Evolutionary conservation across 768 basidiomycete genomes (phyloP), one percentile per base, ranked within the genome.

Genomic region (Bullera alba): DNA sequence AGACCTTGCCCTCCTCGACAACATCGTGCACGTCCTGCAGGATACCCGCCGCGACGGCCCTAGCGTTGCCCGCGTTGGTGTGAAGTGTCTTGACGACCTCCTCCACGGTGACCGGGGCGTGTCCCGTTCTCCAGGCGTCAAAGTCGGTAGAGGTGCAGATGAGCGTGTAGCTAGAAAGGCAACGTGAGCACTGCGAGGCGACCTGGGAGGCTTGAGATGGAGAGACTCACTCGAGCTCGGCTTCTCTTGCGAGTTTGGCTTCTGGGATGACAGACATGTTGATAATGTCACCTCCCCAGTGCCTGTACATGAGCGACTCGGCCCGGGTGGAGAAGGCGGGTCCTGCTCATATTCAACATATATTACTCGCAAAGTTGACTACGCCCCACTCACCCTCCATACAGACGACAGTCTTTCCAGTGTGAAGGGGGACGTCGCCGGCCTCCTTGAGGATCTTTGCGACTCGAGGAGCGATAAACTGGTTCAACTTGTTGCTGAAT

Each of bases 191-290:
- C 16, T 19, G 39, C 10, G 28, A 46, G 15, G 26, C 5, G 10
- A 34, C 14, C 6, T 5, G 27, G 41, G 22, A 32, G 34, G 22
- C 2, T 3, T 27, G 48, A 39, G 10, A 14, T 7, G 21, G 10
- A 44, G 22, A 44, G 25, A 73, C 79, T 45, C 51, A 91, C 90
- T 84, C 84, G 12, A 99, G 73, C 74, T 99, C 93, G 1, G 90
- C 91, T 76, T 99, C 92, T 14, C 92, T 77, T 2, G 93, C 93
- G 35, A 96, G 78, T 76, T 97, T 97, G n/a, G 92, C 83, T 75
- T 99, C 93, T 1, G 95, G 95, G 23, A 96, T 76, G 34, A 87
- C 87, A 51, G 87, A 93, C 93, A 99, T 99, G 73, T 96, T 72
- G 67, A 72, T 67, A 57, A 70, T 70, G 46, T 72, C 70, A 36